Evolutionary conservation across 257 asterid genomes (phyloP), one percentile per base, ranked within the genome.

Genomic region (Jasminum sambac): DNA sequence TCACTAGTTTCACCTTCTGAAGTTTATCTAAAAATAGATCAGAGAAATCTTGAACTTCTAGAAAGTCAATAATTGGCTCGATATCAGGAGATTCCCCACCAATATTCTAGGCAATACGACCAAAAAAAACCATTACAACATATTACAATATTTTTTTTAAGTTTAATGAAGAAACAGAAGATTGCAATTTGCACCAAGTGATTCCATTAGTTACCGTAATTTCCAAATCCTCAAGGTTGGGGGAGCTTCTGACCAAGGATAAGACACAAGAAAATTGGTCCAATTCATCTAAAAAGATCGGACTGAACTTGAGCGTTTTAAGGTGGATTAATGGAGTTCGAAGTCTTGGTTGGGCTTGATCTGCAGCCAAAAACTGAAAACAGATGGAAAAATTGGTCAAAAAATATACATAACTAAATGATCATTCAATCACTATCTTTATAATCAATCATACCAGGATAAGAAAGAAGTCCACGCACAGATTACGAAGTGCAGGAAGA

Each of bases 31-130:
- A 58, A 2, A 37, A 19, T 2, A 68, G 8, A 19, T 65, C 46
- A 0, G 78, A 44, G 60, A 44, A 61, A 19, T 68, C 78, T 38
- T 60, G 69, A 69, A 23, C 64, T 41, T 43, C 11, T 19, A 44
- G 40, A 62, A 25, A 13, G 24, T 62, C 30, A 0, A 19, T 1
- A 52, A 52, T 2, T 2, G 3, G 12, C 19, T 25, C 61, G n/a
- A n/a, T n/a, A 52, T 8, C 30, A 52, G 23, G 2, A 48, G 1
- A 7, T 48, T 10, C 6, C 5, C 30, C 0, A 19, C 0, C 3
- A 4, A 0, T 0, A 3, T 3, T 9, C 61, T 52, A 8, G 5
- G 6, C 36, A 30, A n/a, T n/a, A n/a, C n/a, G 8, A 21, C 0
- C 0, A 52, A 2, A 16, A 46, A 46, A 14, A 48, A 48, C n/a